Evolutionary conservation across 345 rosid species (phyloP), one percentile per base, ranked within the genome.

Genomic region (Raphanus sativus): DNA sequence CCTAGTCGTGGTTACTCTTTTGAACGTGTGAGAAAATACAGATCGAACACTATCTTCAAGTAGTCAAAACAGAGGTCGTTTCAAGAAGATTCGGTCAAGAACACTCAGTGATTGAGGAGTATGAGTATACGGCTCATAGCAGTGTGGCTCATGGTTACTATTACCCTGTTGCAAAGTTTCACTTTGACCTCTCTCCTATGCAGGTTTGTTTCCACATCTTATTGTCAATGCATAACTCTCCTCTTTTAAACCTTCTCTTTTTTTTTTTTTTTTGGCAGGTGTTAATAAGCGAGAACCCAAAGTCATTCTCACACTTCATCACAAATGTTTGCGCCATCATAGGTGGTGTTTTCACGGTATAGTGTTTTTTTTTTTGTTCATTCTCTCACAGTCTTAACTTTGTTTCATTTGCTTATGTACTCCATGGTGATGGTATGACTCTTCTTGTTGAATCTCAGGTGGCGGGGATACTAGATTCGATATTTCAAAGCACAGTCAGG

Each of bases 11-110:
- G 54, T 45, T 45, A 4, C 45, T 25, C 17, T 45, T 11, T 34
- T 15, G 50, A 75, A 17, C 54, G 10, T 52, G 65, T 56, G 54
- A 40, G 54, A 40, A 40, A 45, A 54, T 69, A 82, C 94, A 95
- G 99, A 88, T 90, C 59, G 99, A 95, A 82, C 99, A 95, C 81
- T 95, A 95, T 82, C 97, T 95, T 71, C 99, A 92, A 83, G 40
- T 89, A 59, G 98, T 94, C 69, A 94, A 94, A 83, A 88, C 97
- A 1, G 98, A 94, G 88, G 98, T 94, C 69, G 64, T 83, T 56
- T 82, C 86, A 6, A 77, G 81, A 80, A 83, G 81, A 74, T 65
- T 69, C 52, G 82, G 82, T 21, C 75, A 58, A 42, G 88, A 84
- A 17, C 84, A 80, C 48, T 79, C 86, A 73, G 54, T 94, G 70